Conservation (phyloP, 1,139 yeast genomes). For the Suzukiozyma palmioleophila region DNA sequence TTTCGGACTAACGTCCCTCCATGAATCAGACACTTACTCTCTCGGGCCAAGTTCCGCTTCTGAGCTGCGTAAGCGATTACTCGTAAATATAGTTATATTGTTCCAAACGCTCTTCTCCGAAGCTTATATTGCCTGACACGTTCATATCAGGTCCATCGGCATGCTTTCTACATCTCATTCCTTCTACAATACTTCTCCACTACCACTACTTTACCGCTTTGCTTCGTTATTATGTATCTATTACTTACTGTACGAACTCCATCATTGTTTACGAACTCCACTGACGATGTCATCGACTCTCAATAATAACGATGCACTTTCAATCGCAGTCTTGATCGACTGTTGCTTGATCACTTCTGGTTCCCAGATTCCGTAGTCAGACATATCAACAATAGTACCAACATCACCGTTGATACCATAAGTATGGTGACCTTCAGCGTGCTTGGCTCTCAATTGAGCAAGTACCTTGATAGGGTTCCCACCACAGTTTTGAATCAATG, state of each 20-base stretch:
- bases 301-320: slow-evolving; percentile 88
- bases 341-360: slow-evolving; percentile 98
- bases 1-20: too few relatives aligned
- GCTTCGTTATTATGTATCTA: too few relatives aligned
- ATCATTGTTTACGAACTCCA: slow-evolving; percentile 65
- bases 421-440: slow-evolving; percentile 81
- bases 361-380: slow-evolving; percentile 96
- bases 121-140: too few relatives aligned
- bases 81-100: too few relatives aligned
- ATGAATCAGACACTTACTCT: too few relatives aligned
- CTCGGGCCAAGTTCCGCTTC: too few relatives aligned
- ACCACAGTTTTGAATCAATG: slow-evolving; percentile 95
- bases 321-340: slow-evolving; percentile 94
- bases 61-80: too few relatives aligned
- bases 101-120: too few relatives aligned
- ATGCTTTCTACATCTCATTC: too few relatives aligned
- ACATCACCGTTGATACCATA: slow-evolving; percentile 93
- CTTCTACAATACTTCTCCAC: too few relatives aligned
- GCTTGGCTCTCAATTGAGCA: slow-evolving; percentile 92
- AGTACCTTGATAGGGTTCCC: slow-evolving; percentile 89
- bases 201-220: too few relatives aligned
- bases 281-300: slow-evolving; percentile 97
- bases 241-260: slow-evolving; percentile 3
- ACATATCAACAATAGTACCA: slow-evolving; percentile 95
- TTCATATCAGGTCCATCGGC: too few relatives aligned